These are phyloP conservation scores for Penicillium ochrochloron DNA, from an alignment of 495 filamentous ascomycete genomes.

Conservation along the genomic window DNA sequence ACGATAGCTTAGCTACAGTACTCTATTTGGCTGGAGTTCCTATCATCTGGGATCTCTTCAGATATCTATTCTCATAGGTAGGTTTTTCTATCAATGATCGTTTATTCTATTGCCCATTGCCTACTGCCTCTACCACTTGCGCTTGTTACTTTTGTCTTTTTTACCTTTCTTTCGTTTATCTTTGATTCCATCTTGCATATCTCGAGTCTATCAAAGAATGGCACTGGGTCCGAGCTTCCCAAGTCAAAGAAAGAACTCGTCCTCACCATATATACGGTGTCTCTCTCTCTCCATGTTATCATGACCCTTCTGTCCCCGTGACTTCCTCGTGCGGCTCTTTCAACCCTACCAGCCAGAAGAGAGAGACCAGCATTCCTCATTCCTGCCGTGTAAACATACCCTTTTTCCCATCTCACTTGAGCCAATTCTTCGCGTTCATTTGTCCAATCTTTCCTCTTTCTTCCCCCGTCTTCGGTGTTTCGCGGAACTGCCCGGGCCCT, in stretches of 20 bases:
- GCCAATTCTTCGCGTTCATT: not conserved
- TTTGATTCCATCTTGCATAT: not conserved
- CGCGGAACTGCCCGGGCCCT: slow-evolving; percentile 35
- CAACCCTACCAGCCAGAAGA: not conserved
- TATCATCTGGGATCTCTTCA: not conserved
- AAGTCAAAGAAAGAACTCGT: not conserved
- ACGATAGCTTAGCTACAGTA: slow-evolving; percentile 4
- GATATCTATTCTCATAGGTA: not conserved
- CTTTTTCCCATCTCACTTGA: not conserved
- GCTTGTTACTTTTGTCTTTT: not conserved
- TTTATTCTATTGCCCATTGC: not conserved
- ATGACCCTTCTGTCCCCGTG: not conserved
- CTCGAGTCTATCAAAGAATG: slow-evolving; percentile 2
- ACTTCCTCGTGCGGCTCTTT: slow-evolving; percentile 4
- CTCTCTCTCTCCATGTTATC: not conserved
- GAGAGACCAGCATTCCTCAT: slow-evolving; percentile 11
- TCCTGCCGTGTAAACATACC: slow-evolving; percentile 19
- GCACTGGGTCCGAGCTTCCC: not conserved
- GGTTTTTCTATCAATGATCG: slow-evolving; percentile 2
- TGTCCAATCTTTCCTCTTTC: slow-evolving; percentile 2
- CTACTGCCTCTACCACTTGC: not conserved
- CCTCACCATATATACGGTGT: not conserved
- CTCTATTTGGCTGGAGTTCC: not conserved
- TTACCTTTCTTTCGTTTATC: not conserved
- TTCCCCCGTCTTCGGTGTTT: slow-evolving; percentile 8